phyloP scores from a whole-genome alignment of 345 rosid species.

The Bruguiera parviflora region DNA sequence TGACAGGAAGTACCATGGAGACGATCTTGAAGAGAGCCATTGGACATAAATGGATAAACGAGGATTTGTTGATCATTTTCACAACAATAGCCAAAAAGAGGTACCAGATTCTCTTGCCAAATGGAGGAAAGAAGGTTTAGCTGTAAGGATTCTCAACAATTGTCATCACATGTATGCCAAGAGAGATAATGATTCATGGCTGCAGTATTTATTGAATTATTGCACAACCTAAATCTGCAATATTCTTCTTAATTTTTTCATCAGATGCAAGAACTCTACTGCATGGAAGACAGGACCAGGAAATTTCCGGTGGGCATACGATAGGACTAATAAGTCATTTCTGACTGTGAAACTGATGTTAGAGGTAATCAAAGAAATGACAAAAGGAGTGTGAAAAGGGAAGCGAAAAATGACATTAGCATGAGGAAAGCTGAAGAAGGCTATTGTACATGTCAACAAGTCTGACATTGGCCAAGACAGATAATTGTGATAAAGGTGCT shows the following conservation, averaged over 20 bases:
- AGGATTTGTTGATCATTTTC: constrained; percentile 72
- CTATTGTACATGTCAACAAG: too few species aligned
- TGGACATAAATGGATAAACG: constrained; percentile 71
- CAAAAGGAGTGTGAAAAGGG: background rate
- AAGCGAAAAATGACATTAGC: background rate
- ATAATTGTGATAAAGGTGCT: background rate
- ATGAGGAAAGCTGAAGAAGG: too few species aligned
- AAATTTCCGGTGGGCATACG: background rate
- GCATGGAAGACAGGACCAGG: background rate
- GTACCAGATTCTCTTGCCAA: constrained; percentile 60
- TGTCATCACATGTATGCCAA: constrained; percentile 1
- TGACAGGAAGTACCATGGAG: constrained; percentile 48
- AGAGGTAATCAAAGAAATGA: background rate
- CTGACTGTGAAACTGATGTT: background rate
- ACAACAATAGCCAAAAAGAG: constrained; percentile 61
- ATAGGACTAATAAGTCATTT: background rate
- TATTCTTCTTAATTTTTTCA: background rate
- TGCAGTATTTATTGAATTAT: too few species aligned
- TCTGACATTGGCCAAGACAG: too few species aligned
- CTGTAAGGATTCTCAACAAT: constrained; percentile 25
- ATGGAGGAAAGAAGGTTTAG: constrained; percentile 60
- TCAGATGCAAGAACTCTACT: constrained; percentile 15
- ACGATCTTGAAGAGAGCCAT: constrained; percentile 73
- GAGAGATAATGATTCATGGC: constrained; percentile 26
- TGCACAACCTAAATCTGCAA: background rate